Conservation (phyloP, 2,329 filamentous ascomycete genomes). For the Chaetomiaceae sp. region DNA sequence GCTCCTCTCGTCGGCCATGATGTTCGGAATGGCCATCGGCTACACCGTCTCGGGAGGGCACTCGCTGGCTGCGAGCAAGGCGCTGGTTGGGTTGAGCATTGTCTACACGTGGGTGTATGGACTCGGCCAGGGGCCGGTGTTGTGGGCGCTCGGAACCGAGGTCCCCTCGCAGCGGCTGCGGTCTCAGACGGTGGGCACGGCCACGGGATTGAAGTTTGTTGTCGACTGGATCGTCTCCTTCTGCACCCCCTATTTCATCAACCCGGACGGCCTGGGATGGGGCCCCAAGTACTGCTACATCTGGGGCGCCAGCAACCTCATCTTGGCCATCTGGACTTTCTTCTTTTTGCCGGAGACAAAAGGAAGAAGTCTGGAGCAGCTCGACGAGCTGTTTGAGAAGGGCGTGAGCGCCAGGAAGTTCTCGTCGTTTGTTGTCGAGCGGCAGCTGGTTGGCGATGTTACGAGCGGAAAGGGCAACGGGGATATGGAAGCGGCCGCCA, state of each 20-base stretch:
- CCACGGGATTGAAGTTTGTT: conserved; percentile 22
- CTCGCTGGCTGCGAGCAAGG: conserved; percentile 18
- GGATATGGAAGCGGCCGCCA: background rate
- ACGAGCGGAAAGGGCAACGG: background rate
- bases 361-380: conserved; percentile 50
- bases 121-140: conserved; percentile 24
- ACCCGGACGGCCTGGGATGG: conserved; percentile 26
- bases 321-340: conserved; percentile 41
- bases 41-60: conserved; percentile 20
- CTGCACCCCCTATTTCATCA: conserved; percentile 29
- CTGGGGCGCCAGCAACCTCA: conserved; percentile 24
- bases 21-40: conserved; percentile 26
- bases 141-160: conserved; percentile 26
- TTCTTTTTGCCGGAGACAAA: conserved; percentile 56
- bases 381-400: conserved; percentile 40
- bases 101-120: conserved; percentile 28
- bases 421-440: conserved; percentile 16
- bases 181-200: conserved; percentile 25
- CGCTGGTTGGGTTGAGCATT: conserved; percentile 25
- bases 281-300: conserved; percentile 27
- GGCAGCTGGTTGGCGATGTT: conserved; percentile 20
- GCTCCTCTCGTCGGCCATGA: conserved; percentile 19
- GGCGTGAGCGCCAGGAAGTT: conserved; percentile 19
- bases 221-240: conserved; percentile 24
- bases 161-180: conserved; percentile 26